These are phyloP conservation scores for Elaphomyces granulatus DNA, from an alignment of 495 filamentous ascomycete species.

Conservation along the genomic window DNA sequence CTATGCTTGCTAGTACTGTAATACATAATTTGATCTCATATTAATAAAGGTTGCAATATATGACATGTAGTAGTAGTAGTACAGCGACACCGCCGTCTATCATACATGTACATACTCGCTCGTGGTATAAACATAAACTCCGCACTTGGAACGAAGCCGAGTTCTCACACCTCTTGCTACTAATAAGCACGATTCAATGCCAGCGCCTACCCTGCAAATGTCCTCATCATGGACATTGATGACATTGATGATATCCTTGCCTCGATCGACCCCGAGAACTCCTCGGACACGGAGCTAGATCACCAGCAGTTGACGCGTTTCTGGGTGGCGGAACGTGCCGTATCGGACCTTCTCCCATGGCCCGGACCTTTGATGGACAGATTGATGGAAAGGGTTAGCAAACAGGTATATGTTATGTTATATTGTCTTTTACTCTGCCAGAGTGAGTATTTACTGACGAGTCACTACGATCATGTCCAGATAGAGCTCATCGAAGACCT, in stretches of 20 bases:
- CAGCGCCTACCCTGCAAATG: not conserved
- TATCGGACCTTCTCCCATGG: slow-evolving; percentile 68
- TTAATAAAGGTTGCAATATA: no score
- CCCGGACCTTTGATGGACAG: slow-evolving; percentile 56
- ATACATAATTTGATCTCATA: no score
- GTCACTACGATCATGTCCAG: slow-evolving; percentile 24
- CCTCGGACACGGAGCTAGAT: slow-evolving; percentile 47
- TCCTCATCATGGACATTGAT: slow-evolving; percentile 1
- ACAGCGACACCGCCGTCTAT: no score
- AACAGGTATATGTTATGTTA: slow-evolving; percentile 46
- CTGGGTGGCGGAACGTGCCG: slow-evolving; percentile 82
- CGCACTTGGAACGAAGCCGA: no score
- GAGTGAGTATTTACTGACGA: no score
- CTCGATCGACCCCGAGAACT: slow-evolving; percentile 51
- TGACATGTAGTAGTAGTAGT: no score
- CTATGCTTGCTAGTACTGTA: no score
- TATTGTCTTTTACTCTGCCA: no score
- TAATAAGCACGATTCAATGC: not conserved
- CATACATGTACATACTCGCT: no score
- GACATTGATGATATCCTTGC: slow-evolving; percentile 85
- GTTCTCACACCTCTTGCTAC: no score
- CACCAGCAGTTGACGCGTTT: slow-evolving; percentile 79
- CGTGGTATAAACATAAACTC: no score
- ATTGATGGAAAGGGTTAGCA: slow-evolving; percentile 56
- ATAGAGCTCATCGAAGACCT: slow-evolving; percentile 62